Conservation (phyloP, 176 grass and related monocot genomes). For the Aegilops umbellulata region DNA sequence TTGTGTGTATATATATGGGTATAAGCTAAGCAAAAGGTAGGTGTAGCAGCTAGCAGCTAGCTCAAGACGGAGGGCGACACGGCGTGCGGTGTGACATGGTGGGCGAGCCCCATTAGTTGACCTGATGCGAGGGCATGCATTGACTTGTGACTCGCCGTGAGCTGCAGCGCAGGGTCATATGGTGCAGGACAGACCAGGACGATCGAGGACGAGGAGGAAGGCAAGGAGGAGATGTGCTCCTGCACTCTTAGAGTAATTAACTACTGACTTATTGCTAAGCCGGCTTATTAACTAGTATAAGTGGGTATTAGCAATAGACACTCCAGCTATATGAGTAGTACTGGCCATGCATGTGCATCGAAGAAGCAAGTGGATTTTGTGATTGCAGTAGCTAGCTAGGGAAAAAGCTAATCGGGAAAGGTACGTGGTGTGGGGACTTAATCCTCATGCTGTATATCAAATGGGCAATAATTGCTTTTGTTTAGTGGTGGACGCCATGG, state of each 20-base stretch:
- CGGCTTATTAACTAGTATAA: neutral
- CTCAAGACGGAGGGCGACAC: conserved; percentile 9
- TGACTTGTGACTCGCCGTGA: neutral
- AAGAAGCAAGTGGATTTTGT: neutral
- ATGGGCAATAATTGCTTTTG: neutral
- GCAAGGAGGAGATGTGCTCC: neutral
- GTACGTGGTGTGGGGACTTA: neutral
- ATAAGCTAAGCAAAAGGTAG: neutral
- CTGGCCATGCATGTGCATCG: neutral
- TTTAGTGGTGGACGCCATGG: neutral
- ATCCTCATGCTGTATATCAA: neutral
- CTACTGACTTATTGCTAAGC: neutral
- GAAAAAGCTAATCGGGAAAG: neutral
- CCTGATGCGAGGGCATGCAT: neutral
- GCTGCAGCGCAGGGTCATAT: neutral
- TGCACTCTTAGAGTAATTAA: neutral
- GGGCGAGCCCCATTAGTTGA: neutral
- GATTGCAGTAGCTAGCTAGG: neutral
- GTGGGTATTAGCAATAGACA: too few species aligned
- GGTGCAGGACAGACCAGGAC: neutral
- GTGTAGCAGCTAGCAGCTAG: neutral
- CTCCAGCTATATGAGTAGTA: too few species aligned
- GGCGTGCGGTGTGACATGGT: neutral
- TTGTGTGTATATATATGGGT: neutral
- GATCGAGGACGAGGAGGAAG: neutral